These are phyloP conservation scores for Fusarium illudens DNA, from an alignment of 2,329 filamentous ascomycete genomes.

Conservation along the genomic window DNA sequence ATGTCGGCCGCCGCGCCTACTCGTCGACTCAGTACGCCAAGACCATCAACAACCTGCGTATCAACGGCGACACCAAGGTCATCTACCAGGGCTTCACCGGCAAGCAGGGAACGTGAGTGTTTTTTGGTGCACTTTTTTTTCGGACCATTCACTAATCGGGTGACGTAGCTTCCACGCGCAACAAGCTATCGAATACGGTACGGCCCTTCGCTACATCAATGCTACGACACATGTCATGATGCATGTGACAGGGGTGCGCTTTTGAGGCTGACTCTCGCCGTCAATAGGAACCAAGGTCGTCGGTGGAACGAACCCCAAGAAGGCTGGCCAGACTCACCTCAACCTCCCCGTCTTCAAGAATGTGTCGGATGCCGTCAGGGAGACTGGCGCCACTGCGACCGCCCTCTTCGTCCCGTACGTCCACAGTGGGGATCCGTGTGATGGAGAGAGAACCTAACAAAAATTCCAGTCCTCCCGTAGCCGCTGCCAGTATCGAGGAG, in stretches of 20 bases:
- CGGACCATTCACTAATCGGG: slow-evolving; percentile 18
- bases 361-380: slow-evolving; percentile 86
- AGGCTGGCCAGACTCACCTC: slow-evolving; percentile 90
- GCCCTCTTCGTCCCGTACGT: slow-evolving; percentile 95
- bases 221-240: slow-evolving; percentile 39
- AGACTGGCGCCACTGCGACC: slow-evolving; percentile 89
- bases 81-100: slow-evolving; percentile 98
- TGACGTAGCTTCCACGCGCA: slow-evolving; percentile 86
- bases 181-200: slow-evolving; percentile 99
- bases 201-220: slow-evolving; percentile 40
- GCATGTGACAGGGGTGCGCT: slow-evolving; percentile 36
- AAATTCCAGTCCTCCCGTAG: slow-evolving; percentile 77
- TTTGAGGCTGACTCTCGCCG: slow-evolving; percentile 37
- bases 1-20: slow-evolving; percentile 74
- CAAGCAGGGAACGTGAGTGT: slow-evolving; percentile 87
- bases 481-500: slow-evolving; percentile 95
- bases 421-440: not conserved
- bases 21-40: slow-evolving; percentile 76
- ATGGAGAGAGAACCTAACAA: slow-evolving; percentile 17
- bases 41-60: slow-evolving; percentile 86
- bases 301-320: slow-evolving; percentile 98
- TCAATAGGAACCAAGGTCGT: slow-evolving; percentile 89
- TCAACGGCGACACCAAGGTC: slow-evolving; percentile 93
- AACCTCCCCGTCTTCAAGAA: slow-evolving; percentile 92
- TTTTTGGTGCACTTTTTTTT: not conserved